These are phyloP conservation scores for Strombidium stylifer DNA, from an alignment of 73 alveolate species.

Conservation along the genomic window DNA sequence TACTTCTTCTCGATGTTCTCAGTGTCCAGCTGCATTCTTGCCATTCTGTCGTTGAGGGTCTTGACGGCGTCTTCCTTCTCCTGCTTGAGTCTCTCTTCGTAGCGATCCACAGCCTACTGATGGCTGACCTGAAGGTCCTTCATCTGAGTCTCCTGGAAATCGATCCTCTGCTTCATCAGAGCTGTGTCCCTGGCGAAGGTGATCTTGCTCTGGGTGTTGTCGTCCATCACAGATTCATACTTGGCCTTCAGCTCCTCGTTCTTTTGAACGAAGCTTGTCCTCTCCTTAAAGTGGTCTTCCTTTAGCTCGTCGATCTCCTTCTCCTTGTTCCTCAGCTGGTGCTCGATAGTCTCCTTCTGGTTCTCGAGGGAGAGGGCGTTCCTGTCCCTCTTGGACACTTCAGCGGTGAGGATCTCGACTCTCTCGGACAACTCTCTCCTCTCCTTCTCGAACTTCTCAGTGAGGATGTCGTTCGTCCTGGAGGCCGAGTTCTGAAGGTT, in stretches of 20 bases:
- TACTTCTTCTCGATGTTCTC: slow-evolving; percentile 35
- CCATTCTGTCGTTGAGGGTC: slow-evolving; percentile 30
- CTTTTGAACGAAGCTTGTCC: slow-evolving; percentile 9
- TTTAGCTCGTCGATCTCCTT: slow-evolving; percentile 26
- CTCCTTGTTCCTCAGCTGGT: slow-evolving; percentile 23
- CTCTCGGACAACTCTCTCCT: slow-evolving; percentile 30
- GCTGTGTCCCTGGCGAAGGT: slow-evolving; percentile 52
- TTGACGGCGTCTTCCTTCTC: slow-evolving; percentile 27
- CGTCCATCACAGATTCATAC: slow-evolving; percentile 28
- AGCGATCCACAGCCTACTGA: too few relatives aligned
- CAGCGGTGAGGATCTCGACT: slow-evolving; percentile 31
- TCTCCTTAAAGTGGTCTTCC: slow-evolving; percentile 14
- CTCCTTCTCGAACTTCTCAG: slow-evolving; percentile 48
- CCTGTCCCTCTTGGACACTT: slow-evolving; percentile 49
- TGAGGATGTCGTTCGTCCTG: slow-evolving; percentile 5
- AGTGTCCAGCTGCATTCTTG: slow-evolving; percentile 38
- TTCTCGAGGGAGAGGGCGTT: slow-evolving; percentile 46
- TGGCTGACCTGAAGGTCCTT: too few relatives aligned
- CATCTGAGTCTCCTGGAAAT: slow-evolving; percentile 38
- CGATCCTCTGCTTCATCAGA: slow-evolving; percentile 5
- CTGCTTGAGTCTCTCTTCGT: slow-evolving; percentile 25
- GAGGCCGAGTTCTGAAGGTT: slow-evolving; percentile 24
- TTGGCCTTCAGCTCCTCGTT: slow-evolving; percentile 19
- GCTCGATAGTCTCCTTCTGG: slow-evolving; percentile 38
- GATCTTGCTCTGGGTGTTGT: slow-evolving; percentile 13